phyloP scores from a whole-genome alignment of 2,329 filamentous ascomycete genomes.

The Zymoseptoria ardabiliae region DNA sequence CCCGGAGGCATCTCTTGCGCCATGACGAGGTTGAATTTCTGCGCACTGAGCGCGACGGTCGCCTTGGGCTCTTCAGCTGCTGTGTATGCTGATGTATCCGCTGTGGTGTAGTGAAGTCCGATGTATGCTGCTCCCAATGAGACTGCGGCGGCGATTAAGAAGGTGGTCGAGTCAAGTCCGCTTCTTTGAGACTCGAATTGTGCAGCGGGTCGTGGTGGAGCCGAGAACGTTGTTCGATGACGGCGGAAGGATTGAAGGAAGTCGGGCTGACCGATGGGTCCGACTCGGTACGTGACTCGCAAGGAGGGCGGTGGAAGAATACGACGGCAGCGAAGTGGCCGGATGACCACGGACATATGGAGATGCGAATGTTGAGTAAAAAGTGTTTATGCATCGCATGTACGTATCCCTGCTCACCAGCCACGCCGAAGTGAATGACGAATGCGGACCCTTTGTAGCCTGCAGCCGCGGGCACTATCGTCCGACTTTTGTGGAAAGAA shows the following conservation, averaged over 20 bases:
- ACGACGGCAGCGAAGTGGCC: constrained; percentile 1
- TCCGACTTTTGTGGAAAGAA: too few relatives aligned
- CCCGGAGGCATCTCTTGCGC: constrained; percentile 46
- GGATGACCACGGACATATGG: constrained; percentile 2
- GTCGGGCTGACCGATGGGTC: neutral
- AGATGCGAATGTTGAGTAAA: neutral
- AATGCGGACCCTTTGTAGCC: neutral
- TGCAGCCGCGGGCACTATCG: neutral
- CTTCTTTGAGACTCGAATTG: constrained; percentile 6
- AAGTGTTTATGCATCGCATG: neutral
- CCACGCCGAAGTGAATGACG: neutral
- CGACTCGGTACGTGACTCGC: neutral
- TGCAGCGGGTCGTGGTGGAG: constrained; percentile 1
- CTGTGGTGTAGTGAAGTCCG: constrained; percentile 10
- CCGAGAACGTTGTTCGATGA: constrained; percentile 1
- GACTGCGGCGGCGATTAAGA: constrained; percentile 19
- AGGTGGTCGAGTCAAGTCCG: constrained; percentile 15
- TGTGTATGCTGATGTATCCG: neutral
- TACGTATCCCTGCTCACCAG: neutral
- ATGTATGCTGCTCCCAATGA: constrained; percentile 19
- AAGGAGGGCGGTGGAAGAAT: neutral
- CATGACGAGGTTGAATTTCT: constrained; percentile 6
- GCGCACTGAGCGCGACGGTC: constrained; percentile 11
- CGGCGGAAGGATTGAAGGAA: neutral
- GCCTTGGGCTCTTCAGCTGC: neutral